phyloP scores from a whole-genome alignment of 169 alveolate genomes.

The Perkinsus olseni region DNA sequence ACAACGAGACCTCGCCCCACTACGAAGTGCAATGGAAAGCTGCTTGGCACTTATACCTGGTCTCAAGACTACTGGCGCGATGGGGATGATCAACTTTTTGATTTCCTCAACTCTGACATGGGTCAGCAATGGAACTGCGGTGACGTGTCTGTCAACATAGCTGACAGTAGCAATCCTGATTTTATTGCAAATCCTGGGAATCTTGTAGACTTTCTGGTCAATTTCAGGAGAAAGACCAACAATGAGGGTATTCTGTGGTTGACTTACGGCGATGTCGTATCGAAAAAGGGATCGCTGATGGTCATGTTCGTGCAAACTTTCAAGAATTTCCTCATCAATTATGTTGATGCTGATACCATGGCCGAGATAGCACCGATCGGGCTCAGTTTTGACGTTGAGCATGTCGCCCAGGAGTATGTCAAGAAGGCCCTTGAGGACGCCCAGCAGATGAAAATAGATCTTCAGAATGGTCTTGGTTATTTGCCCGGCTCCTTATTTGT shows the following conservation, averaged over 20 bases:
- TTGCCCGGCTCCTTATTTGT: not conserved
- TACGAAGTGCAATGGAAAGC: not conserved
- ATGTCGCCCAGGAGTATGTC: not conserved
- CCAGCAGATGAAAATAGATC: not conserved
- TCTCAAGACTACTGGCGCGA: not conserved
- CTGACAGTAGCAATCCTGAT: not conserved
- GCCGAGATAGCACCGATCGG: not conserved
- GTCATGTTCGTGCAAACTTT: not conserved
- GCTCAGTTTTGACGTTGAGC: not conserved
- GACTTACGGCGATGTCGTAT: not conserved
- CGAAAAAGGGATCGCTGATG: not conserved
- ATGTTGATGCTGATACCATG: not conserved
- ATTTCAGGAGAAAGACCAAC: not conserved
- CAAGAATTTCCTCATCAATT: not conserved
- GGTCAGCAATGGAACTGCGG: not conserved
- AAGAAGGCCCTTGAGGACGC: not conserved
- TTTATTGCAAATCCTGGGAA: not conserved
- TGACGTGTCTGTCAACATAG: not conserved
- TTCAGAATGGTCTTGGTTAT: not conserved
- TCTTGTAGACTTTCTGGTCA: not conserved
- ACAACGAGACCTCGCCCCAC: not conserved
- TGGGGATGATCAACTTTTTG: not conserved
- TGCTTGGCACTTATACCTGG: not conserved
- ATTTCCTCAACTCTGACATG: not conserved
- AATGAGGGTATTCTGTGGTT: not conserved